Evolutionary conservation across 2,329 filamentous ascomycete species (phyloP), one percentile per base, ranked within the genome.

Genomic region (Phialocephala subalpina): DNA sequence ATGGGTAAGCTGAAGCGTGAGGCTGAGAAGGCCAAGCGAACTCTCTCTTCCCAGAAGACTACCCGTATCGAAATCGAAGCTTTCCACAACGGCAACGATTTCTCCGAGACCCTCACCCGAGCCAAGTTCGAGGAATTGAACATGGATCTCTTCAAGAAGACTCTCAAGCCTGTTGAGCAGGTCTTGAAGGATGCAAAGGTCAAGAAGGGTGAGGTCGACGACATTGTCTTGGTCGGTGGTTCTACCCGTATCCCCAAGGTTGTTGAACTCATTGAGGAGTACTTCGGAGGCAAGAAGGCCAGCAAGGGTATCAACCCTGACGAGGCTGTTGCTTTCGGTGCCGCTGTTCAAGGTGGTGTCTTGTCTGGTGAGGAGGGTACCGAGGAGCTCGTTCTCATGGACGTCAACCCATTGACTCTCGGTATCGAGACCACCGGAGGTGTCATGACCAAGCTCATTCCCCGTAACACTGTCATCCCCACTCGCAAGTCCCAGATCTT

Each of bases 1-100:
- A 98, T 98, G 94, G 93, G 94, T 84, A 99, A 98, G 86, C 89
- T 99, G 76, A 98, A 98, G 93, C 94, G 96, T 77, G 96, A 98
- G 83, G 95, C 96, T 75, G 96, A 99, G 83, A 97, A 97, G 90
- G 96, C 96, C 83, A 99, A 99, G 92, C 93, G 96, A 78, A 97
- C 94, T 75, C 90, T 99, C 64, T 97, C 92, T 78, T 96, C 93
- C 73, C 93, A 97, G 85, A 94, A 93, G 90, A 94, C 92, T 72
- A 93, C 93, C 73, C 92, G 93, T 75, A 94, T 97, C 74, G 96
- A 98, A 84, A 97, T 99, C 72, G 96, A 99, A 82, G 91, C 93
- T 74, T 97, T 99, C 92, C 92, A 93, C 84, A 90, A 97, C 75
- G 96, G 96, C 85, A 91, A 97, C 74, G 96, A 98, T 82, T 97